These are phyloP conservation scores for Zostera marina DNA, from an alignment of 116 monocot species.

Conservation along the genomic window DNA sequence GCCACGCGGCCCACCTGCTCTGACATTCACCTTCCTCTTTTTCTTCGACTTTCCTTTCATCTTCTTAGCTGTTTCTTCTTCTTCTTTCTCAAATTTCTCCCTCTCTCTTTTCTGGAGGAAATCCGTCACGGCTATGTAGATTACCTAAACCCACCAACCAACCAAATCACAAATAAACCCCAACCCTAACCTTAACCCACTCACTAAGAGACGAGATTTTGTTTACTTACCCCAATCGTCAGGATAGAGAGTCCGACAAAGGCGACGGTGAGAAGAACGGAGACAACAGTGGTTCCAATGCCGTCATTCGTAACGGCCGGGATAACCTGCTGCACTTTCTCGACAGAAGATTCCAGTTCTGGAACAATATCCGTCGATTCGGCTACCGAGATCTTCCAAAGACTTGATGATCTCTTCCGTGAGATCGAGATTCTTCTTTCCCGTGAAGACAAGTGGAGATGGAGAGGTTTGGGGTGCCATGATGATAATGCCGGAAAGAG, in stretches of 20 bases:
- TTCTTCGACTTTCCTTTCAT: constrained; percentile 14
- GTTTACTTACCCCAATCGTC: constrained; percentile 58
- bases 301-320: constrained; percentile 12
- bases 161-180: not conserved
- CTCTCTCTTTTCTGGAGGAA: constrained; percentile 80
- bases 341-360: constrained; percentile 14
- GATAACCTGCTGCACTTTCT: constrained; percentile 18
- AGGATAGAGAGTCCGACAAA: constrained; percentile 63
- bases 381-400: constrained; percentile 11
- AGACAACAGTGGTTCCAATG: constrained; percentile 21
- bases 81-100: constrained; percentile 87
- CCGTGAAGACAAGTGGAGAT: no score
- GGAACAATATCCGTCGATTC: constrained; percentile 11
- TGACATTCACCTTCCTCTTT: constrained; percentile 35
- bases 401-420: not conserved
- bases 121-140: constrained; percentile 70
- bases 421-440: not conserved
- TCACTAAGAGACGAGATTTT: not conserved
- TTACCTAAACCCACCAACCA: constrained; percentile 25
- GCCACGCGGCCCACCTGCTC: constrained; percentile 37
- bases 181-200: not conserved
- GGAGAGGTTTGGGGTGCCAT: no score
- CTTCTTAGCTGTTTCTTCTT: constrained; percentile 48
- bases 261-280: constrained; percentile 40
- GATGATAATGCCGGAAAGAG: no score